Evolutionary conservation across 2,329 filamentous ascomycete genomes (phyloP).

Genomic region (Alternaria tenuissima): DNA sequence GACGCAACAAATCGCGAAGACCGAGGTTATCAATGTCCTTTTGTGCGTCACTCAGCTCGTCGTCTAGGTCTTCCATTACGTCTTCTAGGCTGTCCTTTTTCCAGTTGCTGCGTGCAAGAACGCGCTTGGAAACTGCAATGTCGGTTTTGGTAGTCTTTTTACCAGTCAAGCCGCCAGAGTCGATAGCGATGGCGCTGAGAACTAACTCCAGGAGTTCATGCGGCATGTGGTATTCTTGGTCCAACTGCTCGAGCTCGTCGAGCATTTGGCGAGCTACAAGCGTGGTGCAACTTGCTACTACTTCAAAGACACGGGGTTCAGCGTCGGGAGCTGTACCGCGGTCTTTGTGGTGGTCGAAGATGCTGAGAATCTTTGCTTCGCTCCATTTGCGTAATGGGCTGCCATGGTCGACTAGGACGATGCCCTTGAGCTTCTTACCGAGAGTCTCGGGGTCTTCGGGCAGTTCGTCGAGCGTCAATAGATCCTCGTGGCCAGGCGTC

Average conservation of each 20-base stretch:
- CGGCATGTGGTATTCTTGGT: conserved; percentile 58
- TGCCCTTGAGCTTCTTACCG: conserved; percentile 53
- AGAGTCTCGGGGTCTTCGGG: conserved; percentile 58
- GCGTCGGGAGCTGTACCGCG: conserved; percentile 53
- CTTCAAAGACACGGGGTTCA: conserved; percentile 56
- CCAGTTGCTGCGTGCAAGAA: conserved; percentile 56
- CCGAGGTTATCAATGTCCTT: conserved; percentile 54
- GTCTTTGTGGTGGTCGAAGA: conserved; percentile 59
- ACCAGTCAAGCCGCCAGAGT: conserved; percentile 52
- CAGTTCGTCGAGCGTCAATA: conserved; percentile 58
- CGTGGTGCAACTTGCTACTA: conserved; percentile 56
- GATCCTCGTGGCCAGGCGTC: conserved; percentile 57
- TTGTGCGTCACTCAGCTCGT: conserved; percentile 53
- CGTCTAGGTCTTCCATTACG: conserved; percentile 55
- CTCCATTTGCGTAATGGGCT: conserved; percentile 55
- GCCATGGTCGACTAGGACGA: conserved; percentile 57
- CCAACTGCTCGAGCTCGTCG: conserved; percentile 55
- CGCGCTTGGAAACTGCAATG: conserved; percentile 48
- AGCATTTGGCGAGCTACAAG: conserved; percentile 59
- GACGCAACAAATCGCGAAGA: conserved; percentile 56
- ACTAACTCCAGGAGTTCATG: conserved; percentile 60
- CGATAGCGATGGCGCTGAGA: conserved; percentile 58
- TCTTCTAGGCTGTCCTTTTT: conserved; percentile 49
- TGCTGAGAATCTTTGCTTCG: conserved; percentile 54
- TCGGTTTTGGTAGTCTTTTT: conserved; percentile 52